Evolutionary conservation across 495 filamentous ascomycete genomes (phyloP).

Genomic region (Xylaria curta): DNA sequence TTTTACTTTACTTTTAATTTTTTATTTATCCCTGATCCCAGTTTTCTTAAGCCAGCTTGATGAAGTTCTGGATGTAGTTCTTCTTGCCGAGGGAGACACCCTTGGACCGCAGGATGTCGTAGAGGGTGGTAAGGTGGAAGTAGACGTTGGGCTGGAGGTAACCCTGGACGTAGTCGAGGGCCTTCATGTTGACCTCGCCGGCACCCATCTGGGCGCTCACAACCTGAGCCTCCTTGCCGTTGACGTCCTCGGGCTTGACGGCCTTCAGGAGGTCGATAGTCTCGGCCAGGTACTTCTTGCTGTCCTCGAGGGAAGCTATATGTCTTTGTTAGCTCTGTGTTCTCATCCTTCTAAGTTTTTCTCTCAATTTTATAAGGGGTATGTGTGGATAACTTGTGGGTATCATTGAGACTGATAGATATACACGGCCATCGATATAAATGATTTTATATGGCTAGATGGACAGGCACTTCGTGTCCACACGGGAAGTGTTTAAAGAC

Average conservation of each 20-base stretch:
- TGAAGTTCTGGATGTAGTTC: constrained; percentile 53
- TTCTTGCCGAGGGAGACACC: constrained; percentile 64
- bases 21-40: neutral
- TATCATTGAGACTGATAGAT: neutral
- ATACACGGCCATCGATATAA: neutral
- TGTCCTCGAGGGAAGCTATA: constrained; percentile 27
- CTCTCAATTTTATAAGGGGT: too few relatives aligned
- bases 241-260: constrained; percentile 46
- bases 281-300: constrained; percentile 32
- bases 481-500: neutral
- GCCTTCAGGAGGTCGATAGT: constrained; percentile 39
- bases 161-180: constrained; percentile 39
- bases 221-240: constrained; percentile 42
- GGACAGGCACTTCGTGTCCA: neutral
- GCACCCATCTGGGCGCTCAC: constrained; percentile 40
- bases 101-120: constrained; percentile 60
- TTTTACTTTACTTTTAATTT: neutral
- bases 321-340: neutral
- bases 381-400: neutral
- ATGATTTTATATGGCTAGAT: neutral
- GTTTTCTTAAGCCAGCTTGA: constrained; percentile 17
- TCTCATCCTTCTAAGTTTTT: neutral
- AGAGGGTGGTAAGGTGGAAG: constrained; percentile 64
- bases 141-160: constrained; percentile 61
- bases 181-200: constrained; percentile 8